These are phyloP conservation scores for Plantago ovata DNA, from an alignment of 257 asterid species.

Conservation along the genomic window DNA sequence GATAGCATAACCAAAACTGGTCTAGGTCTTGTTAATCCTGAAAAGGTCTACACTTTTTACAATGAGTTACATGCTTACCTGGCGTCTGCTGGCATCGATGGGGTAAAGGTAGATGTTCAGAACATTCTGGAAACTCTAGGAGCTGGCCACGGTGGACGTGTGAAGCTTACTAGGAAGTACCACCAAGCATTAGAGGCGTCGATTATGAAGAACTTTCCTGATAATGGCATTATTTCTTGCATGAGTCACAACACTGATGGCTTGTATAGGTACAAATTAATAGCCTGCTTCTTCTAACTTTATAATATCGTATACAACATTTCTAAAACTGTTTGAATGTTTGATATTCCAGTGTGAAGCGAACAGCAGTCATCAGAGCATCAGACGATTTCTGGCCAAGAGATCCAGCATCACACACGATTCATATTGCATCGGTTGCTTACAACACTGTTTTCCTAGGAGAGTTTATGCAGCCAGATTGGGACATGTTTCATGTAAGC, in stretches of 20 bases:
- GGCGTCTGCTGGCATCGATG: slow-evolving; percentile 26
- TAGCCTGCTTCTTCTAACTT: not conserved
- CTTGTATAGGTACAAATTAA: slow-evolving; percentile 62
- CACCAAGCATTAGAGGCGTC: slow-evolving; percentile 50
- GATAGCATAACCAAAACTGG: slow-evolving; percentile 31
- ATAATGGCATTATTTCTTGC: slow-evolving; percentile 87
- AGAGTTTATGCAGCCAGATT: slow-evolving; percentile 97
- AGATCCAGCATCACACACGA: slow-evolving; percentile 94
- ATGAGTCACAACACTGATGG: slow-evolving; percentile 95
- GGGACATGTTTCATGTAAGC: slow-evolving; percentile 98
- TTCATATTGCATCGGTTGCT: slow-evolving; percentile 94
- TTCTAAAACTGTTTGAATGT: not conserved
- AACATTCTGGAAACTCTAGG: slow-evolving; percentile 37
- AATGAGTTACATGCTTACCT: slow-evolving; percentile 40
- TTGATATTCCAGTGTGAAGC: slow-evolving; percentile 48
- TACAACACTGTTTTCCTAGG: slow-evolving; percentile 82
- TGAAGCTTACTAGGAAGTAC: slow-evolving; percentile 23
- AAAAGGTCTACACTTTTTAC: slow-evolving; percentile 28
- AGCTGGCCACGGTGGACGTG: slow-evolving; percentile 36
- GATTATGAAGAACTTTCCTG: slow-evolving; percentile 63
- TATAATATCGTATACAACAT: not conserved
- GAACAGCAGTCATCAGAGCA: slow-evolving; percentile 74
- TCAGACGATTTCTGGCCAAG: slow-evolving; percentile 94
- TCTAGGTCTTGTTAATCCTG: slow-evolving; percentile 32
- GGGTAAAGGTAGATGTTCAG: slow-evolving; percentile 40